Evolutionary conservation across 1,284 basidiomycete species (phyloP), one percentile per base, ranked within the genome.

Genomic region (Moesziomyces parantarcticus): DNA sequence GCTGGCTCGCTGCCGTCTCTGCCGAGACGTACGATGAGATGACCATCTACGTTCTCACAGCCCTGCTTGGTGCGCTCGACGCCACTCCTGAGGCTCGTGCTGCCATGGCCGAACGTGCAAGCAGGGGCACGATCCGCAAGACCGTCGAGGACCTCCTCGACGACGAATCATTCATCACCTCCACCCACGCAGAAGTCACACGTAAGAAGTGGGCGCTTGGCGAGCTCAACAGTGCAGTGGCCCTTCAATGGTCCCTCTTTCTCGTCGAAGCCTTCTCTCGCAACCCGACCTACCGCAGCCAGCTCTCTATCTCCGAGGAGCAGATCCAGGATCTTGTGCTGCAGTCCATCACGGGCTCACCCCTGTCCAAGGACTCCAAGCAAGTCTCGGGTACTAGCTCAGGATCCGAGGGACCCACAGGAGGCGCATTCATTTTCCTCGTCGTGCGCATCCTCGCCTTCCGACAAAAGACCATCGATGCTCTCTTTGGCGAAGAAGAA

Each of bases 241-340:
- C 91, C 11, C 87, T 98, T 32, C 92, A 93, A 76, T 97, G 93
- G 93, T 91, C 92, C 0, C 86, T 95, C 56, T 93, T 82, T 47
- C 49, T 82, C 16, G 74, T 74, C 20, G 75, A 82, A 16, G 75
- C 78, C 6, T 66, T 80, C 54, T 66, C 72, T 9, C 63, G 68
- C 18, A 76, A 73, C 40, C 61, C 81, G 1, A 66, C 67, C 56
- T 66, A 75, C 23, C 63, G 70, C 40, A 63, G 61, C n/a, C 75
- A 80, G 58, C 65, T 83, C 7, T 62, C 61, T 20, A 67, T 78
- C 40, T 67, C 72, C 1, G 64, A 75, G 42, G 79, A 83, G 22
- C 56, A 70, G 36, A 70, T 77, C 23, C 77, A 77, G 40, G 72
- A 75, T 25, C 67, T 75, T 16, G 72, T 75, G 3, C 67, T 75